A percentile compares a stretch with the other conserved stretches of the same genome.
phyloP scores from a whole-genome alignment of 2,329 filamentous ascomycete species.

The Plectosphaerella cucumerina region DNA sequence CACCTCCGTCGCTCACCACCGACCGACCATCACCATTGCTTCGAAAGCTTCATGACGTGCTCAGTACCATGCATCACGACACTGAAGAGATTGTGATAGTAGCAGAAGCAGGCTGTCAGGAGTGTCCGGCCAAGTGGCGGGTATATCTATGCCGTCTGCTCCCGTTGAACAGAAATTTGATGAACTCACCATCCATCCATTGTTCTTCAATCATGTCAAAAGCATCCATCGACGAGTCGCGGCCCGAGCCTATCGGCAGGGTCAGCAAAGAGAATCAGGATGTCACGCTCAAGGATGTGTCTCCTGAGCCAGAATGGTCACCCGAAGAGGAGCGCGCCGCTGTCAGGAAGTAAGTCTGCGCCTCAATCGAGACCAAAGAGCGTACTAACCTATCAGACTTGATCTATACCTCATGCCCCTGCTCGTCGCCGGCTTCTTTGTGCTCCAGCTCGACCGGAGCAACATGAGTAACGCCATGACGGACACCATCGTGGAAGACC shows the following conservation, averaged over 20 bases:
- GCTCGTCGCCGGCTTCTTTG: constrained; percentile 25
- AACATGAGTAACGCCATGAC: constrained; percentile 49
- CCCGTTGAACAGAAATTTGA: background rate
- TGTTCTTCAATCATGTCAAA: background rate
- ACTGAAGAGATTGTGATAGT: background rate
- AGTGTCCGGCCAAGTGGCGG: too few relatives aligned
- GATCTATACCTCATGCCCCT: constrained; percentile 22
- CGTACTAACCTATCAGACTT: constrained; percentile 2
- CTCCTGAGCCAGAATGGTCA: background rate
- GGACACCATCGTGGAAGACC: constrained; percentile 42
- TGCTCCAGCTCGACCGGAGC: constrained; percentile 26
- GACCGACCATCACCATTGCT: background rate
- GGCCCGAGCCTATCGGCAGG: background rate
- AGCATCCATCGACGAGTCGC: background rate
- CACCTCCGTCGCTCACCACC: background rate
- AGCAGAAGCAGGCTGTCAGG: too few relatives aligned
- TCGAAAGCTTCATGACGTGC: background rate
- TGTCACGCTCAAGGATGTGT: background rate
- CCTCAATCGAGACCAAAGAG: background rate
- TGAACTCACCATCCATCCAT: background rate
- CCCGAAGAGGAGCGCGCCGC: background rate
- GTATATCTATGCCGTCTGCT: too few relatives aligned
- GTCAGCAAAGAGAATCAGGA: background rate
- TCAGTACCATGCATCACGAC: background rate
- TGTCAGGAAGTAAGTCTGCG: constrained; percentile 1